These are phyloP conservation scores for Carex myosuroides DNA, from an alignment of 176 grass and related monocot genomes.

Conservation along the genomic window DNA sequence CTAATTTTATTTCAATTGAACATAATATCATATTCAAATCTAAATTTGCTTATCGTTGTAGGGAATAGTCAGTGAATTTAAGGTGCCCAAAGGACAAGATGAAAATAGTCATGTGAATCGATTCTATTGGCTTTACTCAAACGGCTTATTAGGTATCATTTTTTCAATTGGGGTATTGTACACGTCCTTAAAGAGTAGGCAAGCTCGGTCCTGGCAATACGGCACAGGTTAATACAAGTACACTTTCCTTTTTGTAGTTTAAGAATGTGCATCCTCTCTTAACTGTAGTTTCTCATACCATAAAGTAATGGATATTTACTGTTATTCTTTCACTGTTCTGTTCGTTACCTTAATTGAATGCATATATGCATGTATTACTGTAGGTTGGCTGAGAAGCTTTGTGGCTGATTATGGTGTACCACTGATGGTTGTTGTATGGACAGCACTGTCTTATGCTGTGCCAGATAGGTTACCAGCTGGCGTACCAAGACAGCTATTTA, in stretches of 20 bases:
- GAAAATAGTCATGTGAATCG: constrained; percentile 29
- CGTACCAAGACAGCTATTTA: constrained; percentile 68
- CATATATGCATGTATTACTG: constrained; percentile 3
- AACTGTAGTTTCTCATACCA: neutral
- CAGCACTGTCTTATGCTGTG: constrained; percentile 60
- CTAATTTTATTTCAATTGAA: neutral
- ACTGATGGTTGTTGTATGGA: constrained; percentile 74
- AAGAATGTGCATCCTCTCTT: neutral
- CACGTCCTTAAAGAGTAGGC: constrained; percentile 40
- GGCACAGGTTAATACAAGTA: constrained; percentile 54
- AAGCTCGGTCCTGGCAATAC: constrained; percentile 53
- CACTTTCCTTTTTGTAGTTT: neutral
- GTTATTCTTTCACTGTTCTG: neutral
- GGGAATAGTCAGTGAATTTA: constrained; percentile 75
- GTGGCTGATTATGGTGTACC: constrained; percentile 86
- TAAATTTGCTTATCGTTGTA: constrained; percentile 5
- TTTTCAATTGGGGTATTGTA: constrained; percentile 66
- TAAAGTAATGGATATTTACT: neutral
- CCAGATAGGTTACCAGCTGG: constrained; percentile 51
- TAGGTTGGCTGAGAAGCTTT: constrained; percentile 76
- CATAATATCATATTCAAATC: neutral
- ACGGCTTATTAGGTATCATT: constrained; percentile 62
- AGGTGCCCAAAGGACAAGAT: constrained; percentile 47
- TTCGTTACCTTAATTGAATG: constrained; percentile 16
- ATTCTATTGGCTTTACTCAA: constrained; percentile 72